Evolutionary conservation across 305 asterid species (phyloP).

Genomic region (Fraxinus albicans): DNA sequence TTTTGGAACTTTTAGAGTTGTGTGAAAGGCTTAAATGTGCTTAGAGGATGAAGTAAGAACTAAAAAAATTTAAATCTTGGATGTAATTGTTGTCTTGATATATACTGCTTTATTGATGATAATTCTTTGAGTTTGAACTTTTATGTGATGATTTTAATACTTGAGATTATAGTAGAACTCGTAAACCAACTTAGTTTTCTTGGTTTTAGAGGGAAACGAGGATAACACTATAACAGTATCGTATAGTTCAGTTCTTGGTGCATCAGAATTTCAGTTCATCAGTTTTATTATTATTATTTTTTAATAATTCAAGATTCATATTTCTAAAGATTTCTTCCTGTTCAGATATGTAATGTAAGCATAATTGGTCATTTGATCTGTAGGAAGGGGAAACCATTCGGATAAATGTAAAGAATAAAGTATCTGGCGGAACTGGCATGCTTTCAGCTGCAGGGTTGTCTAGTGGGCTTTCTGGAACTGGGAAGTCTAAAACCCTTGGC

Average conservation of each 20-base stretch:
- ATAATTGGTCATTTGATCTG: constrained; percentile 9
- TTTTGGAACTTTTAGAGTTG: not conserved
- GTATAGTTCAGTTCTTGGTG: not conserved
- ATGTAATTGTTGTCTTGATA: not conserved
- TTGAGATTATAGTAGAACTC: not conserved
- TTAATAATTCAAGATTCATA: not conserved
- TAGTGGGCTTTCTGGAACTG: constrained; percentile 32
- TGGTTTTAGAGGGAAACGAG: not conserved
- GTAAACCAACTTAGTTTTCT: not conserved
- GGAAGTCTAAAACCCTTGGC: constrained; percentile 32
- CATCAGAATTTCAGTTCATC: not conserved
- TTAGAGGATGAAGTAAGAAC: not conserved
- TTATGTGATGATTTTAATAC: not conserved
- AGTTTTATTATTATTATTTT: not conserved
- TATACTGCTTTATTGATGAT: not conserved
- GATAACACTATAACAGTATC: not conserved
- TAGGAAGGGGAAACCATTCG: constrained; percentile 61
- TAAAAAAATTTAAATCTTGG: not conserved
- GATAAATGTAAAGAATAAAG: constrained; percentile 52
- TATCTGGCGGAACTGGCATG: constrained; percentile 47
- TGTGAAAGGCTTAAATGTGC: not conserved
- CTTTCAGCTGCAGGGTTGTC: constrained; percentile 53
- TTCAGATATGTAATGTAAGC: not conserved
- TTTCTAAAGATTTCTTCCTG: not conserved
- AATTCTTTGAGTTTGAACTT: not conserved